These are phyloP conservation scores for Botrytis fabae DNA, from an alignment of 2,329 filamentous ascomycete species.

Conservation along the genomic window DNA sequence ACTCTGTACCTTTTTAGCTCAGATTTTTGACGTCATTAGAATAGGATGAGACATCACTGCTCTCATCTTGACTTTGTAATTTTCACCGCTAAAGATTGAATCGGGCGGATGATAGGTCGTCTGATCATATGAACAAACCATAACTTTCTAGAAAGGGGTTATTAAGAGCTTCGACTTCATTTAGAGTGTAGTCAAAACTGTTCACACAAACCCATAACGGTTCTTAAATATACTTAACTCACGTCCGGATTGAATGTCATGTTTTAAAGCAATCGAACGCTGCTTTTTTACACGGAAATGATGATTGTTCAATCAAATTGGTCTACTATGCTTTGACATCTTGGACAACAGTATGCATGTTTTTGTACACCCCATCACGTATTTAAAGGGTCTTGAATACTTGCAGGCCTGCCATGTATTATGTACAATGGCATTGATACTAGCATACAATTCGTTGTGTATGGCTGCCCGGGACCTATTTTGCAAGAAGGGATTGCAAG, in stretches of 20 bases:
- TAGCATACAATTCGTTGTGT: no score
- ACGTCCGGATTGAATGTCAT: no score
- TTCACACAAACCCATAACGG: background rate
- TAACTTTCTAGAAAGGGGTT: background rate
- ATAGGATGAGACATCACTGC: rapidly evolving
- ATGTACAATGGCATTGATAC: no score
- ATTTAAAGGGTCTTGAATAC: background rate
- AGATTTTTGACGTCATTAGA: background rate
- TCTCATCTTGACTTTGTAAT: background rate
- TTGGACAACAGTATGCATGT: rapidly evolving
- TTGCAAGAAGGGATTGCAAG: no score
- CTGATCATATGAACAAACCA: background rate
- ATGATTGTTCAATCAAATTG: background rate
- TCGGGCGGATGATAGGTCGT: rapidly evolving
- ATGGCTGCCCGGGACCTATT: no score
- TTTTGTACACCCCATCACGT: rapidly evolving
- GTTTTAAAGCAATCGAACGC: no score
- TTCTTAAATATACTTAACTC: no score
- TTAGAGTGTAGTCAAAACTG: background rate
- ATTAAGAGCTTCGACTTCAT: background rate
- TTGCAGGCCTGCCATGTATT: no score
- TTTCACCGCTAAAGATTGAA: rapidly evolving
- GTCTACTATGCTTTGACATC: background rate
- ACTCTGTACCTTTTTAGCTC: background rate
- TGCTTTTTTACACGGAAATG: background rate